These are phyloP conservation scores for Saccharomyces hybrid DNA, from an alignment of 1,139 yeast genomes.

Conservation along the genomic window DNA sequence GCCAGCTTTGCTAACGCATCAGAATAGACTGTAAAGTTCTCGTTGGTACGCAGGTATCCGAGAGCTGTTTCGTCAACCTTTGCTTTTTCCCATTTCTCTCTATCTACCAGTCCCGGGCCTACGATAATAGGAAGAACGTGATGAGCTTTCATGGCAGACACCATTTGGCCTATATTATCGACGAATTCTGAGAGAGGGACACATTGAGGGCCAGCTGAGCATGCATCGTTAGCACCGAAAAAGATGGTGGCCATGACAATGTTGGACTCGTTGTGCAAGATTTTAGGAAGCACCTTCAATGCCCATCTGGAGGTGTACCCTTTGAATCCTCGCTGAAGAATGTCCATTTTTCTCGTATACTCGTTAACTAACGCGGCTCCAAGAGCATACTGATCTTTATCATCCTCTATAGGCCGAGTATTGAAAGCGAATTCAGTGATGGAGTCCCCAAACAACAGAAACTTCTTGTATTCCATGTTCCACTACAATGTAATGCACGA, in stretches of 20 bases:
- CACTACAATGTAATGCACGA: not conserved
- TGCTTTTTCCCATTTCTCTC: slow-evolving; percentile 32
- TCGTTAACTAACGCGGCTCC: slow-evolving; percentile 45
- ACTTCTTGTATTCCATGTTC: slow-evolving; percentile 35
- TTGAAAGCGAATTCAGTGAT: slow-evolving; percentile 50
- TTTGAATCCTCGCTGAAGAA: slow-evolving; percentile 51
- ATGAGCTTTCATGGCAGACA: slow-evolving; percentile 34
- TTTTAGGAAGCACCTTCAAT: slow-evolving; percentile 38
- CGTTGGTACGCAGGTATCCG: slow-evolving; percentile 37
- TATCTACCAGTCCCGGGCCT: slow-evolving; percentile 58
- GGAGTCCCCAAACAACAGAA: slow-evolving; percentile 63
- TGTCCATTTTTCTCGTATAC: slow-evolving; percentile 47
- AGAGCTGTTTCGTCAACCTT: slow-evolving; percentile 27
- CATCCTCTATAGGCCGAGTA: slow-evolving; percentile 3
- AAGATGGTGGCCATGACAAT: slow-evolving; percentile 48
- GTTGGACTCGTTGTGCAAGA: slow-evolving; percentile 38
- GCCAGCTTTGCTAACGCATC: slow-evolving; percentile 45
- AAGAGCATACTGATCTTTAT: slow-evolving; percentile 18
- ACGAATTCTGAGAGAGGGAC: slow-evolving; percentile 45
- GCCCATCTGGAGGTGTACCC: slow-evolving; percentile 58
- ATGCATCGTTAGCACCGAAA: slow-evolving; percentile 74
- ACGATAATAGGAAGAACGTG: slow-evolving; percentile 47
- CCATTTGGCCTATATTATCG: slow-evolving; percentile 40
- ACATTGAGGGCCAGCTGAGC: slow-evolving; percentile 41
- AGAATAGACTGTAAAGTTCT: slow-evolving; percentile 41